A percentile compares a stretch with the other conserved stretches of the same genome.
Evolutionary conservation across 2,329 filamentous ascomycete species (phyloP).

Genomic region (Colletotrichum gloeosporioides): DNA sequence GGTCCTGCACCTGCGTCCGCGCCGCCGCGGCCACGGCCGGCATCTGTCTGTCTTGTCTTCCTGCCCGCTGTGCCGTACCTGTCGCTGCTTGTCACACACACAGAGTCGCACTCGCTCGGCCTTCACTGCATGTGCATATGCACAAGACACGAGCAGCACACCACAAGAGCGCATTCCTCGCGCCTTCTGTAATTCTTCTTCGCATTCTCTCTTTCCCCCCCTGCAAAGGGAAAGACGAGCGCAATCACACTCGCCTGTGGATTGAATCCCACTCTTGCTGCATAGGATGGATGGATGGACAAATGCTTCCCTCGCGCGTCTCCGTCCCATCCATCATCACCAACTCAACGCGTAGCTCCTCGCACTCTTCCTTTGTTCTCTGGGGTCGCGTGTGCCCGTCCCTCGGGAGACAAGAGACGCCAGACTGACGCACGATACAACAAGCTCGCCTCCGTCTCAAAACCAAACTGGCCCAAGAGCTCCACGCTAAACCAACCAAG

Average conservation of each 20-base stretch:
- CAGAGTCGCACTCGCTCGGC: constrained; percentile 1
- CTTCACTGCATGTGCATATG: constrained; percentile 15
- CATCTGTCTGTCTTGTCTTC: constrained; percentile 2
- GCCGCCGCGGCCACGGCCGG: constrained; percentile 5
- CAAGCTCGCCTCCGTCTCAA: constrained; percentile 16
- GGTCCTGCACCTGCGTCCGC: constrained; percentile 5
- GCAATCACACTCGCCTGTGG: background rate
- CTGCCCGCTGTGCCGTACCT: background rate
- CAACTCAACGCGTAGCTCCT: background rate
- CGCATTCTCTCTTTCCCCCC: constrained; percentile 13
- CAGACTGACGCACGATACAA: constrained; percentile 16
- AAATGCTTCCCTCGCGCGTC: background rate
- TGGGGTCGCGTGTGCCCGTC: background rate
- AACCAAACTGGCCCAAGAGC: background rate
- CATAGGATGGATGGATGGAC: background rate
- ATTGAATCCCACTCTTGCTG: background rate
- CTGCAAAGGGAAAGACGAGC: background rate
- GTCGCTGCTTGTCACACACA: background rate
- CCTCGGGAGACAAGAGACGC: constrained; percentile 15
- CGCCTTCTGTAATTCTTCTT: constrained; percentile 15
- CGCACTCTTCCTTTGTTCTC: constrained; percentile 12
- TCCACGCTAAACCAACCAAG: constrained; percentile 3
- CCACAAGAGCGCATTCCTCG: constrained; percentile 6
- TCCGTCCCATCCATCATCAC: background rate
- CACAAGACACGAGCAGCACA: constrained; percentile 1